Conservation (phyloP, 2,329 filamentous ascomycete species). For the Penicillium sp. region DNA sequence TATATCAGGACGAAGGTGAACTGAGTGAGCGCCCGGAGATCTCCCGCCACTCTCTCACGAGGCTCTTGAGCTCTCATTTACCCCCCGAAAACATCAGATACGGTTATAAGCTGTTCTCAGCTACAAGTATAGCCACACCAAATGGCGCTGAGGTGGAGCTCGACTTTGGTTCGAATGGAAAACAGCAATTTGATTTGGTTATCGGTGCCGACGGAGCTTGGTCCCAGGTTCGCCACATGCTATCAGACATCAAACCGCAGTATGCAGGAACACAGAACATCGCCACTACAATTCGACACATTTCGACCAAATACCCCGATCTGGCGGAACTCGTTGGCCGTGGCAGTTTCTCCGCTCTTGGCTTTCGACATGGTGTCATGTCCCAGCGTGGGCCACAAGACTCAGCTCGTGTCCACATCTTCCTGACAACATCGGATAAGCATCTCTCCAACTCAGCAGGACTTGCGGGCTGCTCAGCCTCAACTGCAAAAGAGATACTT, state of each 20-base stretch:
- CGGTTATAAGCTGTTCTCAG: conserved; percentile 20
- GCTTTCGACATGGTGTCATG: conserved; percentile 24
- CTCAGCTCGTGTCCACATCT: conserved; percentile 24
- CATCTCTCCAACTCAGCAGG: conserved; percentile 12
- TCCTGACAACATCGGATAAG: conserved; percentile 21
- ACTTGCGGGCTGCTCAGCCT: conserved; percentile 6
- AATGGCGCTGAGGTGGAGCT: conserved; percentile 8
- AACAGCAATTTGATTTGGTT: conserved; percentile 19
- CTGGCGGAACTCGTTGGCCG: conserved; percentile 22
- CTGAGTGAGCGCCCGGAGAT: conserved; percentile 25
- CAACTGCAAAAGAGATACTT: conserved; percentile 14
- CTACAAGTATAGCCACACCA: not conserved
- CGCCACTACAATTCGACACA: conserved; percentile 18
- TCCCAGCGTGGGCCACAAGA: conserved; percentile 24
- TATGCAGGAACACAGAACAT: conserved; percentile 21
- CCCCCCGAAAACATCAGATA: conserved; percentile 18
- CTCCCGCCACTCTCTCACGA: conserved; percentile 19
- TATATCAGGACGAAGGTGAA: conserved; percentile 15
- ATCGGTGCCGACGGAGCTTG: conserved; percentile 31
- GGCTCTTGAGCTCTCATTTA: conserved; percentile 14
- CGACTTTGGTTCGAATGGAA: conserved; percentile 10
- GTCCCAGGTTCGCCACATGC: conserved; percentile 20
- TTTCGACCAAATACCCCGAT: conserved; percentile 20
- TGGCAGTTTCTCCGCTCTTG: conserved; percentile 27
- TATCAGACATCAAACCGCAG: conserved; percentile 20